phyloP scores from a whole-genome alignment of 345 rosid species.

The Aegle marmelos region DNA sequence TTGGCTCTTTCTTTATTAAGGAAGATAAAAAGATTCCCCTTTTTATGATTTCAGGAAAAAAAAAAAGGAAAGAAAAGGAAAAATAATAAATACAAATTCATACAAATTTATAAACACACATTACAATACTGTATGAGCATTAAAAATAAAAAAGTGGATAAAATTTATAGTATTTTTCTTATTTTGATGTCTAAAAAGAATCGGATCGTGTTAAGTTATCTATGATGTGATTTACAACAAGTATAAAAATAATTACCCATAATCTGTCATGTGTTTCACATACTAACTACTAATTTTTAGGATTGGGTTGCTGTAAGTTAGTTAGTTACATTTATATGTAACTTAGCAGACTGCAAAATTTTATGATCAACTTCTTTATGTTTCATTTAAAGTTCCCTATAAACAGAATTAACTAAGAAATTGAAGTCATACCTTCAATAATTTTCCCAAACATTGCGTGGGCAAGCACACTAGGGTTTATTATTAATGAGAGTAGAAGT shows the following conservation, averaged over 20 bases:
- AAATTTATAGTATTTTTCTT: too few species aligned
- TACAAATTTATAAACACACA: too few species aligned
- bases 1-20: neutral
- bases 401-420: neutral
- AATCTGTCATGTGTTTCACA: too few species aligned
- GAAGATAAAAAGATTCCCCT: neutral
- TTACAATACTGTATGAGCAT: neutral
- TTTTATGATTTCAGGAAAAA: too few species aligned
- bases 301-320: too few species aligned
- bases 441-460: neutral
- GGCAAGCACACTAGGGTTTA: neutral
- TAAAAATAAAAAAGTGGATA: neutral
- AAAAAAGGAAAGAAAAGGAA: too few species aligned
- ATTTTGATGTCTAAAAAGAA: neutral
- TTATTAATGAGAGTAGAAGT: neutral
- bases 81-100: neutral
- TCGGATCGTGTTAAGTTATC: too few species aligned
- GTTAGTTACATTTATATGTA: too few species aligned
- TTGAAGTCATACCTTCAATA: neutral
- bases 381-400: neutral
- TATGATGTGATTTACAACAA: accelerated
- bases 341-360: too few species aligned
- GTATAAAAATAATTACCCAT: too few species aligned
- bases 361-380: neutral
- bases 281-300: too few species aligned